Conservation (phyloP, 2,329 filamentous ascomycete genomes). For the Ascocoryne sarcoides region DNA sequence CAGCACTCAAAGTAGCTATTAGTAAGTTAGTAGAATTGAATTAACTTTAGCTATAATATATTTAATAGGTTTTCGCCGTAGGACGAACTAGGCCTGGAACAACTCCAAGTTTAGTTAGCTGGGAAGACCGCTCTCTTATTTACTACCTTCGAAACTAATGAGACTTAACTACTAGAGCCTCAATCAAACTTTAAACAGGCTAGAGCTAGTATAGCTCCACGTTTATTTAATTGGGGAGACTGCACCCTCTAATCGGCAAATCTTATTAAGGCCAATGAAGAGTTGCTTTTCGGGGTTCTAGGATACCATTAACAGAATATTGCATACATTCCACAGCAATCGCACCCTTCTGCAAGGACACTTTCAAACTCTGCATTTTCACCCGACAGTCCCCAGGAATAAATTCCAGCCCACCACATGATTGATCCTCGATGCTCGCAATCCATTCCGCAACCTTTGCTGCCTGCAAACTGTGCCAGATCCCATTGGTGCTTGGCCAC, state of each 20-base stretch:
- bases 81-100: no score
- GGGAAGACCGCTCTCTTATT: no score
- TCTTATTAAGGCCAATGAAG: slow-evolving; percentile 9
- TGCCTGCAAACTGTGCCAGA: slow-evolving; percentile 16
- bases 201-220: not conserved
- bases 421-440: slow-evolving; percentile 10
- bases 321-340: slow-evolving; percentile 16
- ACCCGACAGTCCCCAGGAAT: slow-evolving; percentile 13
- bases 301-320: slow-evolving; percentile 10
- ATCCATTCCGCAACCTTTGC: slow-evolving; percentile 17
- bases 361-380: slow-evolving; percentile 13
- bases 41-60: no score
- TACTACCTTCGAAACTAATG: no score
- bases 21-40: no score
- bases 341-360: slow-evolving; percentile 8
- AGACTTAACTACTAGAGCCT: no score
- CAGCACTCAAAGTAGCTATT: no score
- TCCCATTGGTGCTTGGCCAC: slow-evolving; percentile 12
- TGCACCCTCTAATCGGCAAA: not conserved
- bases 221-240: not conserved
- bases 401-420: slow-evolving; percentile 6
- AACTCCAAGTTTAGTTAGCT: no score
- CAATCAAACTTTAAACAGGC: no score
- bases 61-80: no score
- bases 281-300: slow-evolving; percentile 9